Percentiles rank a stretch among this genome's conserved stretches.
Conservation (phyloP, 1,284 basidiomycete genomes). For the Malassezia globosa region DNA sequence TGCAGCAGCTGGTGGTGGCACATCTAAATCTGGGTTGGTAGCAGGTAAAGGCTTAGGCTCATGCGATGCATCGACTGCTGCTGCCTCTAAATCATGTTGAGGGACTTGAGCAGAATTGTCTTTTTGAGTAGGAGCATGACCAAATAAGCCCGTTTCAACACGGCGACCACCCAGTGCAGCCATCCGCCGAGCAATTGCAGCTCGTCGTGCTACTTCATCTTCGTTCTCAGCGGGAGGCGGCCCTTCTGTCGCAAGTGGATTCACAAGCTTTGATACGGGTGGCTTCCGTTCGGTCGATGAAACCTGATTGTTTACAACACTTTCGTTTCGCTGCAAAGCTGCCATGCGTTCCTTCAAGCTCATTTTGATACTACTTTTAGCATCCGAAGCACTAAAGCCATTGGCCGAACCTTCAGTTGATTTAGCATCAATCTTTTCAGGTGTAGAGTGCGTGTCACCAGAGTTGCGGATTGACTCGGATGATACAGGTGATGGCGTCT, state of each 20-base stretch:
- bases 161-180: slow-evolving; percentile 39
- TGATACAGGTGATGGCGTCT: background rate
- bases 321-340: slow-evolving; percentile 33
- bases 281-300: slow-evolving; percentile 2
- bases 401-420: background rate
- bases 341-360: slow-evolving; percentile 46
- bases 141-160: slow-evolving; percentile 52
- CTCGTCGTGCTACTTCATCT: slow-evolving; percentile 33
- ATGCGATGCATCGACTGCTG: slow-evolving; percentile 43
- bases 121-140: too few species aligned
- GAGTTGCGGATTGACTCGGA: slow-evolving; percentile 9
- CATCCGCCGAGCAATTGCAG: slow-evolving; percentile 38
- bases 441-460: slow-evolving; percentile 7
- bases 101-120: slow-evolving; percentile 47
- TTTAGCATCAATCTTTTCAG: background rate
- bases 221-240: slow-evolving; percentile 17
- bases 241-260: background rate
- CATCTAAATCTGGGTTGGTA: too few species aligned
- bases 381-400: slow-evolving; percentile 23
- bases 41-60: slow-evolving; percentile 32
- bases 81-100: slow-evolving; percentile 20
- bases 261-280: slow-evolving; percentile 1
- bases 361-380: slow-evolving; percentile 43
- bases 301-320: background rate
- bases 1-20: too few species aligned